Conservation (phyloP, 768 basidiomycete genomes). For the Podaxis sp. region DNA sequence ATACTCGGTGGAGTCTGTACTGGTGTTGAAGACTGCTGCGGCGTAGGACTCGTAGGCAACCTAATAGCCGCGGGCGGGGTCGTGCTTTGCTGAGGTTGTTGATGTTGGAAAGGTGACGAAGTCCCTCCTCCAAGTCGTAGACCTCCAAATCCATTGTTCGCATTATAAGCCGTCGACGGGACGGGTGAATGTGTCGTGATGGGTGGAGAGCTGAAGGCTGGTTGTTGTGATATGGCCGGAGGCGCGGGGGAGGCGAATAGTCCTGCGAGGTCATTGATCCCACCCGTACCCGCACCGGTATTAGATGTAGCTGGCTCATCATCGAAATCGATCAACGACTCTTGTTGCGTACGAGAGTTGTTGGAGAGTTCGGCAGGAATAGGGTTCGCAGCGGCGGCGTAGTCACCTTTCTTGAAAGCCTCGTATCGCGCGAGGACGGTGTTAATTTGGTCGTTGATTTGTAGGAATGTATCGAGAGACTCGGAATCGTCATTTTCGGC, state of each 20-base stretch:
- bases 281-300: constrained; percentile 29
- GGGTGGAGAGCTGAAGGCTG: background rate
- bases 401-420: constrained; percentile 92
- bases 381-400: constrained; percentile 61
- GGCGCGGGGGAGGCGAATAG: constrained; percentile 47
- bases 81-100: background rate
- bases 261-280: constrained; percentile 56
- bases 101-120: constrained; percentile 16
- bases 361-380: constrained; percentile 59
- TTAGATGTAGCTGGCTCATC: constrained; percentile 36
- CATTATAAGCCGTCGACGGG: constrained; percentile 20
- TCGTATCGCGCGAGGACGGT: constrained; percentile 88
- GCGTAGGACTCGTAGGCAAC: constrained; percentile 3
- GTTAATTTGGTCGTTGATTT: constrained; percentile 99
- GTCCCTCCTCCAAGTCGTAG: constrained; percentile 1
- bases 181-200: constrained; percentile 13
- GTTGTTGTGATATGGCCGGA: constrained; percentile 17
- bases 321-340: constrained; percentile 80
- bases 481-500: constrained; percentile 88
- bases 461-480: constrained; percentile 87
- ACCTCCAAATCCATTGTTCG: constrained; percentile 16
- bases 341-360: constrained; percentile 30
- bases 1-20: constrained; percentile 3
- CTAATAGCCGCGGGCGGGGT: constrained; percentile 8
- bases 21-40: background rate